Conservation (phyloP, 352 stramenopile species). For the Pythium monospermum region DNA sequence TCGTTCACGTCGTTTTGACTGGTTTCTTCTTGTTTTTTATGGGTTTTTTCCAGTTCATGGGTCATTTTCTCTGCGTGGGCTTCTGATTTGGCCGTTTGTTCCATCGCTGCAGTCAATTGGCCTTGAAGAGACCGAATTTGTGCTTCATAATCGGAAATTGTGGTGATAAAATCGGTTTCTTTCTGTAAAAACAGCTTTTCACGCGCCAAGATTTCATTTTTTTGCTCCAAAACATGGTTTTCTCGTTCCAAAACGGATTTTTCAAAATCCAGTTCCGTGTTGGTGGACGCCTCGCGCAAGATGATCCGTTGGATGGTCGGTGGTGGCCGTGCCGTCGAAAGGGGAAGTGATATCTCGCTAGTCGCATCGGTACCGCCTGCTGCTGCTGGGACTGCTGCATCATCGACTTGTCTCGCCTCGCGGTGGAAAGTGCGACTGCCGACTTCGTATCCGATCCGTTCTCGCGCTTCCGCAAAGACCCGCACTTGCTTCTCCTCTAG, state of each 20-base stretch:
- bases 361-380: background rate
- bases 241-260: constrained; percentile 44
- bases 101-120: constrained; percentile 17
- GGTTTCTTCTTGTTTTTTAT: background rate
- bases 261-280: constrained; percentile 53
- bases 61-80: constrained; percentile 3
- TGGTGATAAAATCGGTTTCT: constrained; percentile 32
- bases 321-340: background rate
- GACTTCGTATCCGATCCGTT: constrained; percentile 16
- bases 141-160: constrained; percentile 26
- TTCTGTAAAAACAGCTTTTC: constrained; percentile 32
- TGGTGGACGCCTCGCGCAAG: constrained; percentile 48
- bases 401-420: too few species aligned
- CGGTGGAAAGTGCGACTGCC: background rate
- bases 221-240: constrained; percentile 24
- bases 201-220: constrained; percentile 27
- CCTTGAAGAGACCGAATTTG: constrained; percentile 28
- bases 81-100: constrained; percentile 24
- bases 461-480: constrained; percentile 20
- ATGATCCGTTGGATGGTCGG: constrained; percentile 20
- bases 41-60: background rate
- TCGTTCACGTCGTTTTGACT: background rate
- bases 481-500: constrained; percentile 8
- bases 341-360: background rate
- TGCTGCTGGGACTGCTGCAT: too few species aligned